A percentile compares a stretch with the other conserved stretches of the same genome.
Evolutionary conservation across 345 rosid genomes (phyloP).

Genomic region (Salix udensis): DNA sequence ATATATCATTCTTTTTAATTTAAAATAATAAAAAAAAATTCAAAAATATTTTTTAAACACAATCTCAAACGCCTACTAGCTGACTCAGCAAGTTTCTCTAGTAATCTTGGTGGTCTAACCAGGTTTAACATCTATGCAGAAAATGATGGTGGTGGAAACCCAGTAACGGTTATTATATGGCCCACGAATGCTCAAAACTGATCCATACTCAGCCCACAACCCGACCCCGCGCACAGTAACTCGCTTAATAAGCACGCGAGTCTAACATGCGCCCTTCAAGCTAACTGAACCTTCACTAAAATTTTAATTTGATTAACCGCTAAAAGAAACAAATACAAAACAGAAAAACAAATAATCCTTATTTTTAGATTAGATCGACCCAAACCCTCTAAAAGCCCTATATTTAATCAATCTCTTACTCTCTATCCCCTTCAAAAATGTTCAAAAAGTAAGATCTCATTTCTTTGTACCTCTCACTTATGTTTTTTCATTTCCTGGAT

Average conservation of each 20-base stretch:
- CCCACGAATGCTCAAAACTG: neutral
- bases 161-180: no score
- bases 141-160: no score
- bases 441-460: slow-evolving; percentile 19
- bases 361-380: neutral
- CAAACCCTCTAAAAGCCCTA: neutral
- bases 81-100: no score
- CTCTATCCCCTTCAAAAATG: slow-evolving; percentile 5
- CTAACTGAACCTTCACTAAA: neutral
- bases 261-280: neutral
- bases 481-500: neutral
- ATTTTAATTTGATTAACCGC: no score
- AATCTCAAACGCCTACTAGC: rapidly evolving
- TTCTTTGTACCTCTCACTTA: no score
- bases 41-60: no score
- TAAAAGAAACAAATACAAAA: neutral
- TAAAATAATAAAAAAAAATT: no score
- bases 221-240: neutral
- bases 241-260: slow-evolving; percentile 1
- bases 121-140: no score
- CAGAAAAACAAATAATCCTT: neutral
- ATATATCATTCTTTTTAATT: no score
- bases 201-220: neutral
- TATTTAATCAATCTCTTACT: neutral
- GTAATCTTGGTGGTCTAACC: no score